These are phyloP conservation scores for Stachybotrys chlorohalonatus DNA, from an alignment of 2,329 filamentous ascomycete genomes.

Conservation along the genomic window DNA sequence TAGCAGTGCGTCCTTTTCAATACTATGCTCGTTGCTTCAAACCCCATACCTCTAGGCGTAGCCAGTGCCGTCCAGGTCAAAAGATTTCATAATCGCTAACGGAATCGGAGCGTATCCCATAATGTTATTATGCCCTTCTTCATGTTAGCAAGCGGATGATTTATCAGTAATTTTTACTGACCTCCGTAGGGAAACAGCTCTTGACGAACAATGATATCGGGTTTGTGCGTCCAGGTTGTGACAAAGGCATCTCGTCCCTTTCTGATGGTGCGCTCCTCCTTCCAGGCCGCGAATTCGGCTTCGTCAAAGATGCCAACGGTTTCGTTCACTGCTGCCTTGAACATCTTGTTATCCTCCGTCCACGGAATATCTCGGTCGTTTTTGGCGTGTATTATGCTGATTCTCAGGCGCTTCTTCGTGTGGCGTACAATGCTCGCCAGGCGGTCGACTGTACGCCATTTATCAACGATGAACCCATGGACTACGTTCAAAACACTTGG, in stretches of 20 bases:
- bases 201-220: slow-evolving; percentile 40
- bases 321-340: slow-evolving; percentile 48
- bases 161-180: slow-evolving; percentile 23
- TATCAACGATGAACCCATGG: slow-evolving; percentile 60
- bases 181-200: slow-evolving; percentile 47
- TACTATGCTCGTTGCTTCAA: too few species aligned
- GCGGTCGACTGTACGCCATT: slow-evolving; percentile 66
- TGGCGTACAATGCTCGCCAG: slow-evolving; percentile 46
- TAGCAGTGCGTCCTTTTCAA: too few species aligned
- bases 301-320: slow-evolving; percentile 28
- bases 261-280: slow-evolving; percentile 32
- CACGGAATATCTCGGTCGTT: slow-evolving; percentile 80
- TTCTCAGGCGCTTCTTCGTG: slow-evolving; percentile 45
- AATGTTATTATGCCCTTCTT: slow-evolving; percentile 59
- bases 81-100: slow-evolving; percentile 57
- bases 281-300: slow-evolving; percentile 31
- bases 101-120: slow-evolving; percentile 56
- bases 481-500: slow-evolving; percentile 56
- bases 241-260: slow-evolving; percentile 39
- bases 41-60: slow-evolving; percentile 7
- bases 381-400: slow-evolving; percentile 70
- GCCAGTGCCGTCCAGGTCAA: slow-evolving; percentile 33
- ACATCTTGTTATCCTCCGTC: slow-evolving; percentile 56
- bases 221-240: slow-evolving; percentile 32
- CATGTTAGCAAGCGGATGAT: background rate